Evolutionary conservation across 192 early-diverging fungal genomes (phyloP).

Genomic region (Lunasporangiospora selenospora): DNA sequence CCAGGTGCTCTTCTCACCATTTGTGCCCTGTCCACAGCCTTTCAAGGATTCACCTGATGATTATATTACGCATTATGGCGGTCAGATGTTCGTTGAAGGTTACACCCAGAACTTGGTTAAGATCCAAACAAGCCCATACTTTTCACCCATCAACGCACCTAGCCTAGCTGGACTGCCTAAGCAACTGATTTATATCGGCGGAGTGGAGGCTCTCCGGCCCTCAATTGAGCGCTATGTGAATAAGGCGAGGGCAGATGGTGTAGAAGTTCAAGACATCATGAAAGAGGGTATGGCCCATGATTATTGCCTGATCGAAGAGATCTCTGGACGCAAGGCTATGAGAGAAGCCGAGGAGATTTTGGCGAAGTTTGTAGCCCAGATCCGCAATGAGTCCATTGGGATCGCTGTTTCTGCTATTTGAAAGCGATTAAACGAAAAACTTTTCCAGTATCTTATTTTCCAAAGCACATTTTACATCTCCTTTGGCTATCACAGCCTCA

Average conservation of each 20-base stretch:
- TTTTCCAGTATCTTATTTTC: no score
- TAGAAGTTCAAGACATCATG: conserved; percentile 11
- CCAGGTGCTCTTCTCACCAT: conserved; percentile 42
- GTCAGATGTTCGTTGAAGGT: conserved; percentile 10
- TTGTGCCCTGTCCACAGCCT: conserved; percentile 39
- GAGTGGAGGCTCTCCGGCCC: conserved; percentile 21
- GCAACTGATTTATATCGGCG: conserved; percentile 39
- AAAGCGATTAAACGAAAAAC: background rate
- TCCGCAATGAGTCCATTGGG: conserved; percentile 20
- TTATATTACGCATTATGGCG: conserved; percentile 19
- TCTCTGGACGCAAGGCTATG: conserved; percentile 13
- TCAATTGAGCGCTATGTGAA: conserved; percentile 34
- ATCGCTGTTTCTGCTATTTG: background rate
- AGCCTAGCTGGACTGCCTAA: conserved; percentile 19
- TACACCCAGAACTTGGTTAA: conserved; percentile 30
- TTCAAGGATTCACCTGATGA: conserved; percentile 20
- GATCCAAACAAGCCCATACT: conserved; percentile 18
- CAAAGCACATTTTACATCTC: background rate
- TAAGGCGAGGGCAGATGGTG: conserved; percentile 33
- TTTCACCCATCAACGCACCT: conserved; percentile 18
- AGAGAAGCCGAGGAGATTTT: conserved; percentile 17
- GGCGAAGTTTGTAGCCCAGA: conserved; percentile 22
- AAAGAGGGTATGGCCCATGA: conserved; percentile 21
- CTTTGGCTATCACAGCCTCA: background rate
- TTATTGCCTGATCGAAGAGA: conserved; percentile 31